Base-by-base conservation (phyloP, 176 grass and related monocot species). In the Musa itinerans region DNA sequence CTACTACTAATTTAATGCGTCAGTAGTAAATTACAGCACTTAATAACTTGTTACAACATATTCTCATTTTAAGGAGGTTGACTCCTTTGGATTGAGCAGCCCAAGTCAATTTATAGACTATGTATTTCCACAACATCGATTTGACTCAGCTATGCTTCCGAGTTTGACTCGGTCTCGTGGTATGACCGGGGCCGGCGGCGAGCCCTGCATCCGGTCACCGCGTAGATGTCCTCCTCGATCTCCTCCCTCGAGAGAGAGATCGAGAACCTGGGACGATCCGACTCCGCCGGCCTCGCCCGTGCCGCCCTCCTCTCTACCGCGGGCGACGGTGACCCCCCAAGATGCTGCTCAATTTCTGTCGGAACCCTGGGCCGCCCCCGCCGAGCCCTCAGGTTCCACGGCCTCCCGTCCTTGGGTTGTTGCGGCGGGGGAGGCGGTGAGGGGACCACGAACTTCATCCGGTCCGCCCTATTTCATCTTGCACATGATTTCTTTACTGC, bases 191-290 rank as follows among this genome's bases (percentile, higher is more conserved):
- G 26, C 26, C 26, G 95, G 80, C 90, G 95, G 71, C 88, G 90
- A 34, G 95, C 84, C 25, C 95, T 82, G 0, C 80, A 82, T 54
- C 86, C 95, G 16, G 95, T 94, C 65, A 99, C 69, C 19, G 95
- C 73, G 83, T 94, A 99, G 70, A 99, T 58, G 82, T 99, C 95
- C 90, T 27, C 26, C 26, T 27, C 26, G 26, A 1, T 27, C 26
- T 27, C 1, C 71, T 92, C 95, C 11, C 25, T 68, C 5, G 85
- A 77, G 52, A 99, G 88, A 58, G 83, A 76, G 69, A 93, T 74
- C 9, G 90, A 91, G 83, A 99, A 94, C 29, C 83, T 85, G 22
- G 91, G 23, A 1, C 68, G 68, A 19, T 70, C 48, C 27, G 65
- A 70, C 69, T 78, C 78, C 80, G 63, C 69, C 22, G 68, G 63